Evolutionary conservation across 2,329 filamentous ascomycete genomes (phyloP), one percentile per base, ranked within the genome.

Genomic region (Scleromitrula shiraiana): DNA sequence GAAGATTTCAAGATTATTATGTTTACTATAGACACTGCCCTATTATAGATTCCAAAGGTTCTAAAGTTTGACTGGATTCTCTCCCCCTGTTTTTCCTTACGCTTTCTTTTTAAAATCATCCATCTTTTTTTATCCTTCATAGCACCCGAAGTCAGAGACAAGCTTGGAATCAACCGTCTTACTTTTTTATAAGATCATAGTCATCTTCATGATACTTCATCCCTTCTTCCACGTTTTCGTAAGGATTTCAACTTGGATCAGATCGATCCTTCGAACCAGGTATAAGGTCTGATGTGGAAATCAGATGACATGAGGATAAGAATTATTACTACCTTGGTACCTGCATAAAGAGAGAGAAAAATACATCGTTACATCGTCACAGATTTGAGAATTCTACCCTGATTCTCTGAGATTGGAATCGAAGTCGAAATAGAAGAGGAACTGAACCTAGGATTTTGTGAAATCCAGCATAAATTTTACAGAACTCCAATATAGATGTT

Each of bases 211-310:
- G 17, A 22, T 12, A 22, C 9, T 22, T 38, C 20, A 12, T 22
- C 35, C 37, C 26, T 33, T 22, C 23, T 46, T 36, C 45, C 45
- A 48, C 38, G 45, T 48, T 48, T 42, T 42, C 22, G 38, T 48
- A 36, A 48, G 45, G 38, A 48, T 48, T 17, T 7, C 24, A 48
- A 27, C 23, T 35, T 24, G 23, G 32, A n/a, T 42, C 17, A 29
- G 17, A n/a, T 17, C 23, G 30, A 42, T 48, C 45, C 45, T 48
- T 42, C 23, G 12, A 36, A 22, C 30, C 19, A 20, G 45, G 45
- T 20, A 14, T 7, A 19, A 35, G 29, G 9, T 29, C 35, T 35
- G 15, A 42, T 36, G 38, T 42, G 45, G 23, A 48, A 48, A 42
- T 48, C 22, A 48, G 42, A 35, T 42, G 30, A 27, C 17, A 42